These are phyloP conservation scores for Ogataea trehaloabstinens DNA, from an alignment of 805 yeast genomes.

Conservation along the genomic window DNA sequence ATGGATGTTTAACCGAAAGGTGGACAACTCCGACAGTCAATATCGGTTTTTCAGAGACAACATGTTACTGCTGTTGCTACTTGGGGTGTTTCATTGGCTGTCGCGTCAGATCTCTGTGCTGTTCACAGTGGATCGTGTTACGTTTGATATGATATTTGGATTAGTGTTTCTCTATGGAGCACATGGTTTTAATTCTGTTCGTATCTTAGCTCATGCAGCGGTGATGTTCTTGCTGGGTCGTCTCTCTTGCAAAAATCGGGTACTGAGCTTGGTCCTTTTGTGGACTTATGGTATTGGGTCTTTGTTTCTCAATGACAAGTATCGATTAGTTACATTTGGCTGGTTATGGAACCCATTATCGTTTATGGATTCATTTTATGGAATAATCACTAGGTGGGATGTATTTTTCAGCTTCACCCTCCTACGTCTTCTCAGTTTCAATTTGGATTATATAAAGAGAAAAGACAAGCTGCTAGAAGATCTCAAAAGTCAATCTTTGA, in stretches of 20 bases:
- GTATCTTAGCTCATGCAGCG: slow-evolving; percentile 56
- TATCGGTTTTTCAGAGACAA: slow-evolving; percentile 86
- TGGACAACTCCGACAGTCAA: slow-evolving; percentile 90
- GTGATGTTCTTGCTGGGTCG: slow-evolving; percentile 53
- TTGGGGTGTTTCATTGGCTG: slow-evolving; percentile 52
- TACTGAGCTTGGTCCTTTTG: slow-evolving; percentile 41
- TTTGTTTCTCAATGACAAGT: slow-evolving; percentile 73
- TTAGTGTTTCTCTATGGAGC: slow-evolving; percentile 62
- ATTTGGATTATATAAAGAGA: slow-evolving; percentile 66
- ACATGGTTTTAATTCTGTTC: slow-evolving; percentile 75
- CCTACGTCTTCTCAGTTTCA: slow-evolving; percentile 78
- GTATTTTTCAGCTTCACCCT: slow-evolving; percentile 90
- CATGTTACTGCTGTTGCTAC: slow-evolving; percentile 55
- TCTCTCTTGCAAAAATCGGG: slow-evolving; percentile 30
- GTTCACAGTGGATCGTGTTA: slow-evolving; percentile 38
- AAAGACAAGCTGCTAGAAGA: slow-evolving; percentile 14
- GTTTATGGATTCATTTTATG: slow-evolving; percentile 64
- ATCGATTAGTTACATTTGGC: slow-evolving; percentile 53
- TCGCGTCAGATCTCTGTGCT: slow-evolving; percentile 42
- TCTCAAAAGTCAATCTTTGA: slow-evolving; percentile 14
- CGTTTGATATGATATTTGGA: slow-evolving; percentile 77
- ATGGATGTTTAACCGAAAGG: slow-evolving; percentile 87
- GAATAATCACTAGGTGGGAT: slow-evolving; percentile 90
- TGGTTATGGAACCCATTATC: slow-evolving; percentile 39
- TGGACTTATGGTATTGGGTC: slow-evolving; percentile 84